phyloP scores from a whole-genome alignment of 108 stramenopile species.

The Aurantiochytrium sp. region DNA sequence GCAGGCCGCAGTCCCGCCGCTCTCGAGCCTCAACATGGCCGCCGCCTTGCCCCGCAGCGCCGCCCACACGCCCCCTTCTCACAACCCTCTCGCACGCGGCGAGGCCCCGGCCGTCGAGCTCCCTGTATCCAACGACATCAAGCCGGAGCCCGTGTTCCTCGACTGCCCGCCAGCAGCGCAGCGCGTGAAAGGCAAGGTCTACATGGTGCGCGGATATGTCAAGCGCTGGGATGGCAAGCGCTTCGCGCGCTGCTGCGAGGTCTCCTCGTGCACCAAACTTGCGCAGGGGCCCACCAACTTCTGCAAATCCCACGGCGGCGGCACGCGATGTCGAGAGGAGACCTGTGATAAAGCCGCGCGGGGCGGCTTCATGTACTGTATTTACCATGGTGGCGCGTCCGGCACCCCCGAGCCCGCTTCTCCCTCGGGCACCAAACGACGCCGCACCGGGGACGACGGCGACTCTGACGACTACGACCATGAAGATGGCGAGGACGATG shows the following conservation, averaged over 20 bases:
- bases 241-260: constrained; percentile 1
- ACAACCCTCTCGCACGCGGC: too few relatives aligned
- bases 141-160: constrained; percentile 6
- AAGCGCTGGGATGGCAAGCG: constrained; percentile 30
- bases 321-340: not conserved
- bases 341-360: not conserved
- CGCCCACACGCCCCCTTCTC: not conserved
- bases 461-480: not conserved
- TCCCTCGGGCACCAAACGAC: not conserved
- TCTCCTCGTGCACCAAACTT: not conserved
- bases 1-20: too few relatives aligned
- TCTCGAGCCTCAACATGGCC: too few relatives aligned
- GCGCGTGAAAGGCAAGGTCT: not conserved
- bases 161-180: not conserved
- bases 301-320: constrained; percentile 4
- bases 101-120: not conserved
- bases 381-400: not conserved
- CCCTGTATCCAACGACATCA: not conserved
- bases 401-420: not conserved
- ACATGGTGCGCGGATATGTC: not conserved
- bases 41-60: not conserved
- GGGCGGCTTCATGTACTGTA: not conserved
- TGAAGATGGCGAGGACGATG: not conserved
- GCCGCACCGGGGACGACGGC: not conserved
- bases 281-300: not conserved